These are phyloP conservation scores for Arthrinium phaeospermum DNA, from an alignment of 2,329 filamentous ascomycete genomes.

Conservation along the genomic window DNA sequence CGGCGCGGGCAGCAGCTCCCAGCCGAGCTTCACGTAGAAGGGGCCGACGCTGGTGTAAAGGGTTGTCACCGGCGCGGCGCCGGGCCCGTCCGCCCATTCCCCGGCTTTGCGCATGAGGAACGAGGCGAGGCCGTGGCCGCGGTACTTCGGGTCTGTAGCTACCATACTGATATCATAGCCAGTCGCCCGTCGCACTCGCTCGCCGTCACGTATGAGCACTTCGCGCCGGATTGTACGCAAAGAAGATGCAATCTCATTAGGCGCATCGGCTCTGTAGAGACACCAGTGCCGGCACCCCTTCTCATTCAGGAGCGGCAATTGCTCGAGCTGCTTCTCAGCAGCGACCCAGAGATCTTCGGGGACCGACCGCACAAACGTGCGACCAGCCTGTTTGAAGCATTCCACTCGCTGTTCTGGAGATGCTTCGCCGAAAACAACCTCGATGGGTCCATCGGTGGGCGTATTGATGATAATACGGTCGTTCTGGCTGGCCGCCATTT, in stretches of 20 bases:
- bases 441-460: background rate
- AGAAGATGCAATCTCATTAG: background rate
- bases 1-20: constrained; percentile 14
- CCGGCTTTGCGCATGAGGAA: constrained; percentile 11
- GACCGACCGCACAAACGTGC: background rate
- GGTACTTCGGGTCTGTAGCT: background rate
- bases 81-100: constrained; percentile 16
- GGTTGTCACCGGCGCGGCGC: background rate
- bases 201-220: constrained; percentile 1
- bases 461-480: constrained; percentile 12
- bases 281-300: constrained; percentile 14
- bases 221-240: background rate
- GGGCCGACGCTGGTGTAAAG: background rate
- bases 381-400: constrained; percentile 11
- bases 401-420: background rate
- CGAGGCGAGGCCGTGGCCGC: constrained; percentile 6
- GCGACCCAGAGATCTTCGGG: background rate
- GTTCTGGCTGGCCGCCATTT: background rate
- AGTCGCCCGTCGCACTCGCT: background rate
- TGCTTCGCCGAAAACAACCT: background rate
- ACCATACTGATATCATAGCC: constrained; percentile 2
- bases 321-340: background rate
- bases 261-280: background rate
- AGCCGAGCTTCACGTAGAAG: constrained; percentile 9
- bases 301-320: constrained; percentile 1